Base-by-base conservation (phyloP, 805 yeast genomes). In the Danielozyma ontarioensis region DNA sequence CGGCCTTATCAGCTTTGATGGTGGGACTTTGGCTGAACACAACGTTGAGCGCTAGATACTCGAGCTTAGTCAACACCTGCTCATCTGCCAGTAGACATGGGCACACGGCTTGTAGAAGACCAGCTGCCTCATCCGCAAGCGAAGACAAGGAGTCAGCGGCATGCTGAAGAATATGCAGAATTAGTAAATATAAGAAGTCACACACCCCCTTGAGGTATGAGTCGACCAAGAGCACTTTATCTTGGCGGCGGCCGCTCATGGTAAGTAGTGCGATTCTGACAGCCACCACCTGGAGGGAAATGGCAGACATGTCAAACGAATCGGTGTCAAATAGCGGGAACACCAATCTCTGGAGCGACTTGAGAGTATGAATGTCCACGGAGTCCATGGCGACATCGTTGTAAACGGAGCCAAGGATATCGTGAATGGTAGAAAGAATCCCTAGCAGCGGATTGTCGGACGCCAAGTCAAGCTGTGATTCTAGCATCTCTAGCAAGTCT, bases 21-120 rank as follows among this genome's bases (percentile, higher is more conserved):
- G 6, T 6, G 10, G 6, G 6, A 10, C 22, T 19, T 6, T 6
- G 22, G 8, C 6, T 6, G 22, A 6, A 10, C 22, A 19, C 6
- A 10, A 6, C 8, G 22, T 10, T 53, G 5, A 65, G 44, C 5
- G 71, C 54, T 16, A 76, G 50, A 44, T 76, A 82, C 39, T 81
- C 85, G 18, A 84, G 45, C 40, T 71, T 73, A 0, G 87, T 78
- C 7, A 81, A 48, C 0, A 71, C 46, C 3, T 59, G 63, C 25
- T 82, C 89, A 34, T 76, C 59, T 1, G 55, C 36, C 6, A 19
- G 10, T 6, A 19, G 22, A 19, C 22, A 40, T 7, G 14, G 22
- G 4, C 42, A 27, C 3, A 54, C 14, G 32, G 36, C 16, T 5
- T 14, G 31, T 4, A 47, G 26, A 3, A 40, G 31, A 8, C 27